A percentile compares a stretch with the other conserved stretches of the same genome.
phyloP scores from a whole-genome alignment of 805 yeast genomes.

The Ogataea angusta region DNA sequence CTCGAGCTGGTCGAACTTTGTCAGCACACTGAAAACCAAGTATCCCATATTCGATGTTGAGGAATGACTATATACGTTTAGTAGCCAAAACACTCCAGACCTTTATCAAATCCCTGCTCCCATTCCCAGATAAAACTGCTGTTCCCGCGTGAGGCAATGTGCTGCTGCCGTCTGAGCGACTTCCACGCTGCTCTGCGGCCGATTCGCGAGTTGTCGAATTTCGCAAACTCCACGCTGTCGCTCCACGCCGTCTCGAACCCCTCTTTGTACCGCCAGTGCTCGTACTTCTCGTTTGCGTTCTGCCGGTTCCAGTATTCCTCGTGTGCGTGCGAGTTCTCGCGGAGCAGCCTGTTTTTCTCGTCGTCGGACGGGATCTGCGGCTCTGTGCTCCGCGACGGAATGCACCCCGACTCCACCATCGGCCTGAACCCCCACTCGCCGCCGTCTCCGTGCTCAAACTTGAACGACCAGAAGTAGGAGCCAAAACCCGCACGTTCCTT shows the following conservation, averaged over 20 bases:
- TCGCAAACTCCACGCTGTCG: constrained; percentile 68
- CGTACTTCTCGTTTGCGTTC: constrained; percentile 59
- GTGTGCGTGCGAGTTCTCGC: constrained; percentile 45
- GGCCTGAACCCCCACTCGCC: constrained; percentile 95
- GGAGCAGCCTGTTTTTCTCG: constrained; percentile 39
- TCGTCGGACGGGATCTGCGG: constrained; percentile 37
- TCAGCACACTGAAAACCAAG: constrained; percentile 15
- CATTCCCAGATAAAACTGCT: constrained; percentile 77
- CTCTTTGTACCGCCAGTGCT: constrained; percentile 76
- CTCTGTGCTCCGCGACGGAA: constrained; percentile 35
- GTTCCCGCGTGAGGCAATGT: constrained; percentile 51
- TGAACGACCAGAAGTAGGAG: constrained; percentile 85
- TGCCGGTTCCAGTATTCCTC: constrained; percentile 63
- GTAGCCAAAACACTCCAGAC: constrained; percentile 40
- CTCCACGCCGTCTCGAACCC: constrained; percentile 76
- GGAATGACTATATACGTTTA: constrained; percentile 13
- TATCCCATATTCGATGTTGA: constrained; percentile 25
- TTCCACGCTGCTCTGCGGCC: constrained; percentile 78
- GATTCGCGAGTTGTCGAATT: constrained; percentile 62
- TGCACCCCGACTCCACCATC: constrained; percentile 63
- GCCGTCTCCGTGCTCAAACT: constrained; percentile 84
- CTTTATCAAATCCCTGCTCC: constrained; percentile 80
- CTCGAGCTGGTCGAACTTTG: constrained; percentile 24
- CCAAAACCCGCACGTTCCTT: constrained; percentile 61
- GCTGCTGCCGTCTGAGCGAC: constrained; percentile 58